These are phyloP conservation scores for Huntiella decipiens DNA, from an alignment of 2,329 filamentous ascomycete species.

Conservation along the genomic window DNA sequence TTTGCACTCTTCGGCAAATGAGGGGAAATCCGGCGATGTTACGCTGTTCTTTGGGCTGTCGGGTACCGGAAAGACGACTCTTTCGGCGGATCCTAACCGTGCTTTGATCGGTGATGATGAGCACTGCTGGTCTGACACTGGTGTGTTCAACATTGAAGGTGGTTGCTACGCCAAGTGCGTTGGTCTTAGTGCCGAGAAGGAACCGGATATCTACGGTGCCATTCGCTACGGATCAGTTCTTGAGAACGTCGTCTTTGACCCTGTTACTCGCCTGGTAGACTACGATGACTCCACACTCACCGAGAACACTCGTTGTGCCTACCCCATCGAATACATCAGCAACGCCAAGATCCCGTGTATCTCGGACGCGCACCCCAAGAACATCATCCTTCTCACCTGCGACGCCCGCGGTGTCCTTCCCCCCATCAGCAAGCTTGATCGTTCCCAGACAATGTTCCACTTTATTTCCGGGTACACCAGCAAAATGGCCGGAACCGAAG, in stretches of 20 bases:
- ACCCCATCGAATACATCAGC: conserved; percentile 96
- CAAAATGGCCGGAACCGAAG: conserved; percentile 99
- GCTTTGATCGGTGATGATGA: conserved; percentile 94
- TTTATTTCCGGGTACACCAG: conserved; percentile 99
- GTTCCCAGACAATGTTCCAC: conserved; percentile 98
- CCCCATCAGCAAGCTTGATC: conserved; percentile 90
- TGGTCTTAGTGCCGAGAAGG: conserved; percentile 92
- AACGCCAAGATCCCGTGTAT: conserved; percentile 98
- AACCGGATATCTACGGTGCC: conserved; percentile 91
- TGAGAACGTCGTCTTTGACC: conserved; percentile 97
- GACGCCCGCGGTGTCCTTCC: conserved; percentile 93
- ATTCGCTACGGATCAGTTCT: conserved; percentile 94
- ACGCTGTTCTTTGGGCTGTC: conserved; percentile 99
- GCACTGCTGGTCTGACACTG: conserved; percentile 96
- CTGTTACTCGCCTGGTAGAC: conserved; percentile 71
- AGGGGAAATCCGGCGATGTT: conserved; percentile 85
- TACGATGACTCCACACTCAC: conserved; percentile 91
- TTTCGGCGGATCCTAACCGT: conserved; percentile 93
- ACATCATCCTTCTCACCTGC: conserved; percentile 97
- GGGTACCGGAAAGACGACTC: conserved; percentile 94
- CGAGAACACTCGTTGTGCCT: conserved; percentile 93
- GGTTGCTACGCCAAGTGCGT: conserved; percentile 99
- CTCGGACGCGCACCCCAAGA: conserved; percentile 70
- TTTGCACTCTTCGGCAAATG: conserved; percentile 94
- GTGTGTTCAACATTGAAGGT: conserved; percentile 99